Base-by-base conservation (phyloP, 163 green algal genomes). In the Scenedesmus sp. region DNA sequence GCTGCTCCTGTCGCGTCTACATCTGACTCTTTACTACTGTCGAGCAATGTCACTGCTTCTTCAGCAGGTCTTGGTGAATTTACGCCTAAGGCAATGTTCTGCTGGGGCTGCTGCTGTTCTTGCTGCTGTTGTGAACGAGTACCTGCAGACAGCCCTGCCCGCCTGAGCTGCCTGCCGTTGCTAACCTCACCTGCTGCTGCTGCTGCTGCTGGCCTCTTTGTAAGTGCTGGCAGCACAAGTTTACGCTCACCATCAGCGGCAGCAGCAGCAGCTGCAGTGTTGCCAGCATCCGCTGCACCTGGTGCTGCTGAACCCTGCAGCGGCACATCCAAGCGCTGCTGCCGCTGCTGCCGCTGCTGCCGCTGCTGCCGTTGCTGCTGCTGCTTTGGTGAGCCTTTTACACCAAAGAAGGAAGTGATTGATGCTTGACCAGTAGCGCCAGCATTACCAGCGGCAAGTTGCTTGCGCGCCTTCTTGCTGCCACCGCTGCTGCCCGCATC, bases 341-440 rank as follows among this genome's bases (percentile, higher is more conserved):
- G 33, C 37, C 59, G 51, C 37, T 81, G 72, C 72, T 46, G 35
- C 72, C n/a, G 43, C 79, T 85, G 79, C 43, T 83, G 76, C 76
- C 56, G 76, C 76, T 83, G 76, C 22, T 83, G 3, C 76, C 35
- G 76, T n/a, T 76, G 49, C 37, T 83, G 51, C 37, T 81, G 72
- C 72, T 46, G 35, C 72, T 49, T 46, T 6, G 53, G 51, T 18
- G 65, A 76, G 65, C 30, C 65, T 24, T 15, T 51, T 10, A 24
- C 37, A 10, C 37, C 42, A 56, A 93, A 92, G 73, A 93, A 93
- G 22, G 86, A 73, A 22, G 83, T 76, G 26, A 76, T 76, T 3
- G 65, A 76, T 76, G 65, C 65, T 18, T 76, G 53, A 76, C 56
- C 76, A 82, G 51, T 15, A 81, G 4, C 56, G 30, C 65, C 68